These are phyloP conservation scores for Toxicodendron radicans DNA, from an alignment of 345 rosid species.

Conservation along the genomic window DNA sequence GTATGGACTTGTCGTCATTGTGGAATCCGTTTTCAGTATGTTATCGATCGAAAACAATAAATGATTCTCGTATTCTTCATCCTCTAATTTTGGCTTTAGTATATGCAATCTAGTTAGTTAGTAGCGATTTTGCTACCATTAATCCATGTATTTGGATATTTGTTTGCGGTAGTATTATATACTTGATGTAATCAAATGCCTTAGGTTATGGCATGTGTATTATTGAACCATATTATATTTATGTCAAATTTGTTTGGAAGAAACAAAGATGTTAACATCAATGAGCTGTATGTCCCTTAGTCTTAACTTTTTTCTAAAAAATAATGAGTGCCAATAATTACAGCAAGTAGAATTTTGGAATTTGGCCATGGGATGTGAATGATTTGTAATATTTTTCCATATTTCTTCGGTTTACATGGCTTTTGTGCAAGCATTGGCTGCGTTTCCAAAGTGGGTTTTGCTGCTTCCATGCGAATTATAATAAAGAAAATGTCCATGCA, in stretches of 20 bases:
- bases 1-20: slow-evolving; percentile 30
- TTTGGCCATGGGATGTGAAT: not conserved
- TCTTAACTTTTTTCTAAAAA: not conserved
- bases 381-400: not conserved
- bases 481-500: no score
- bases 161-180: not conserved
- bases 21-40: slow-evolving; percentile 27
- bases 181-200: not conserved
- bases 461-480: no score
- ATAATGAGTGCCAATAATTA: not conserved
- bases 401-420: no score
- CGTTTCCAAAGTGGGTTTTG: not conserved
- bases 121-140: not conserved
- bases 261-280: not conserved
- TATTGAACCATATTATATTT: not conserved
- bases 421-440: not conserved
- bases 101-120: not conserved
- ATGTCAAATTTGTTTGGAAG: no score
- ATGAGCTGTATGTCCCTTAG: not conserved
- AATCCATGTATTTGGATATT: not conserved
- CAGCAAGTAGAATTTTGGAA: not conserved
- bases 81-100: slow-evolving; percentile 19
- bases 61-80: slow-evolving; percentile 28
- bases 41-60: slow-evolving; percentile 19
- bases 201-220: not conserved